Conservation (phyloP, 768 basidiomycete genomes). For the Hydnum rufescens region DNA sequence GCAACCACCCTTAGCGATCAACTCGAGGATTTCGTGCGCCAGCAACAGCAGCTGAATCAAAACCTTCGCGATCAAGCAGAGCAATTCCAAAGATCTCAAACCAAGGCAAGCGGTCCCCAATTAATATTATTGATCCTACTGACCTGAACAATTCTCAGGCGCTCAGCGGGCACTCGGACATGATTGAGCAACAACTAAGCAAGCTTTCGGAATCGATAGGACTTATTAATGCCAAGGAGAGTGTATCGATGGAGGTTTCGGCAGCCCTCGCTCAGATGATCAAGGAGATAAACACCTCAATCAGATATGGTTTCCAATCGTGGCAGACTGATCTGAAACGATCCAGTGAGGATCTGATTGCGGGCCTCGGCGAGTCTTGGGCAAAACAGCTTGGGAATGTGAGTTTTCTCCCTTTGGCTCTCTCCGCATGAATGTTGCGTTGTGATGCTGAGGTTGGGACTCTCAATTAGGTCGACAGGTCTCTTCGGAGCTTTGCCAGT, state of each 20-base stretch:
- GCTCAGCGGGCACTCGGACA: constrained; percentile 24
- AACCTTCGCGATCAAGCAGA: constrained; percentile 38
- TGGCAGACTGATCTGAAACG: constrained; percentile 37
- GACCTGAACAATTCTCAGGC: constrained; percentile 10
- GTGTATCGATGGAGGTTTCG: constrained; percentile 33
- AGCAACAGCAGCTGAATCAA: constrained; percentile 31
- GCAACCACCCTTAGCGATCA: constrained; percentile 33
- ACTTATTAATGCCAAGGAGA: constrained; percentile 36
- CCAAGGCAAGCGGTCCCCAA: constrained; percentile 24
- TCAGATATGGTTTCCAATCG: constrained; percentile 31
- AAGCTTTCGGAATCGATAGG: constrained; percentile 32
- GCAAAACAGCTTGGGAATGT: constrained; percentile 27
- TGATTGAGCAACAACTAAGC: constrained; percentile 38
- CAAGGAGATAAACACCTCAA: constrained; percentile 30
- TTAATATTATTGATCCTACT: constrained; percentile 7
- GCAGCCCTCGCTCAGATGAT: constrained; percentile 28
- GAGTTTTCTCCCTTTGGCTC: too few species aligned
- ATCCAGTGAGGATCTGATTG: constrained; percentile 32
- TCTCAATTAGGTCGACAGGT: constrained; percentile 17
- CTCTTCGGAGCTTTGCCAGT: constrained; percentile 35
- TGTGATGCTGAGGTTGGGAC: too few species aligned
- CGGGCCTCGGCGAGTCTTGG: constrained; percentile 19
- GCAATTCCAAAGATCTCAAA: constrained; percentile 34
- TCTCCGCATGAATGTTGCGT: too few species aligned
- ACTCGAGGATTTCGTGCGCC: constrained; percentile 41